Evolutionary conservation across 1,284 basidiomycete species (phyloP).

Genomic region (Ganoderma lingzhi): DNA sequence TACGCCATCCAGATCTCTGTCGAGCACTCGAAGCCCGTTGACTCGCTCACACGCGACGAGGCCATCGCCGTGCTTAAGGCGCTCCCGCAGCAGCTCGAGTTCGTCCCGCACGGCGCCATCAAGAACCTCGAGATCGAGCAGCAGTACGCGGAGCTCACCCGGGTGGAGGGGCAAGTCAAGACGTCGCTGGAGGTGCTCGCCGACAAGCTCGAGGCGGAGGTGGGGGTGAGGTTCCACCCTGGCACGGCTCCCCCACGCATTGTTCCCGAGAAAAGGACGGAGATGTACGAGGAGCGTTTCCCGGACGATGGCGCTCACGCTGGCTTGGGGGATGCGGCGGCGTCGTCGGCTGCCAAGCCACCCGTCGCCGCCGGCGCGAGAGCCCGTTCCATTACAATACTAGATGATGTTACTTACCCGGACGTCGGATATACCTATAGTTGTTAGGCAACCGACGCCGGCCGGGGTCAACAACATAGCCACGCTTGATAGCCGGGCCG

Average conservation of each 20-base stretch:
- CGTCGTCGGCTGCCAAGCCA: too few species aligned
- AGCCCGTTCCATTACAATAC: too few species aligned
- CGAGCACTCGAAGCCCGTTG: conserved; percentile 24
- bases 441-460: too few species aligned
- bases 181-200: background rate
- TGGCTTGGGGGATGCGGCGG: too few species aligned
- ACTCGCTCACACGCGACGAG: conserved; percentile 32
- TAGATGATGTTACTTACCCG: too few species aligned
- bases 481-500: too few species aligned
- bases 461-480: too few species aligned
- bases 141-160: background rate
- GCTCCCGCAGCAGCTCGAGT: conserved; percentile 25
- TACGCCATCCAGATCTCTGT: conserved; percentile 26
- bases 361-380: too few species aligned
- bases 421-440: too few species aligned
- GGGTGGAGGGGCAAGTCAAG: background rate
- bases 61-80: conserved; percentile 29
- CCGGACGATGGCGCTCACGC: background rate
- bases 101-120: conserved; percentile 19
- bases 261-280: conserved; percentile 6
- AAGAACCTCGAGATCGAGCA: background rate
- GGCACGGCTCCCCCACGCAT: background rate
- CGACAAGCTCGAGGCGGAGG: background rate
- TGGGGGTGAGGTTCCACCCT: background rate
- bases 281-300: conserved; percentile 3